Percentiles rank a stretch among this genome's conserved stretches.
Conservation (phyloP, 2,329 filamentous ascomycete species). For the Ophiosphaerella korrae region DNA sequence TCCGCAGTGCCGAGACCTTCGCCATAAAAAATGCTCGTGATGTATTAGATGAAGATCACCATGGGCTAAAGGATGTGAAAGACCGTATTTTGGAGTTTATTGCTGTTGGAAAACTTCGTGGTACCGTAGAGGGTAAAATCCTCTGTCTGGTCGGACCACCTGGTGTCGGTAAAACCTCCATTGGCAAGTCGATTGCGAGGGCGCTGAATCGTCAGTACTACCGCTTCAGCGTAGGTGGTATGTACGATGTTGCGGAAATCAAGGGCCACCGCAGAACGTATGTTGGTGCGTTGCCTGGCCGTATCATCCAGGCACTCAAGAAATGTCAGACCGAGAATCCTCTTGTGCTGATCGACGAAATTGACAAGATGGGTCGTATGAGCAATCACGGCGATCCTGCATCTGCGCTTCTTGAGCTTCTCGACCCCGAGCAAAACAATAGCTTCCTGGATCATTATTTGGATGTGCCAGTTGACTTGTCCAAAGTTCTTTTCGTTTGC, state of each 20-base stretch:
- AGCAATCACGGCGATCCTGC: conserved; percentile 91
- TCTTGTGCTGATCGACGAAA: conserved; percentile 92
- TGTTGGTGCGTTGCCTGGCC: conserved; percentile 90
- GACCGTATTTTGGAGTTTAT: conserved; percentile 98
- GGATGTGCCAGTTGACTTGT: conserved; percentile 95
- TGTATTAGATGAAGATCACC: conserved; percentile 94
- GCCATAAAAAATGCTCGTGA: conserved; percentile 87
- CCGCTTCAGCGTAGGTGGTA: conserved; percentile 93
- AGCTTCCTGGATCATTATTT: conserved; percentile 99
- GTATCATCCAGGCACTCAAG: conserved; percentile 97
- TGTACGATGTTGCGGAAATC: conserved; percentile 98
- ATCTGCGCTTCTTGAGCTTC: conserved; percentile 87
- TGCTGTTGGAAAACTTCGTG: conserved; percentile 93
- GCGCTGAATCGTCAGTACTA: conserved; percentile 97
- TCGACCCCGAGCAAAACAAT: conserved; percentile 96
- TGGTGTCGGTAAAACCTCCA: conserved; percentile 97
- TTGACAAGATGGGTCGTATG: conserved; percentile 96
- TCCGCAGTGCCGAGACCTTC: conserved; percentile 95
- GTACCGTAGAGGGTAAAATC: conserved; percentile 97
- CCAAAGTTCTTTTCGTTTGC: conserved; percentile 97
- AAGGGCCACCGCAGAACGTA: conserved; percentile 97
- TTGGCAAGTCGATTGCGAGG: conserved; percentile 95
- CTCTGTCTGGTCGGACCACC: conserved; percentile 96
- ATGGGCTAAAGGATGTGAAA: conserved; percentile 97
- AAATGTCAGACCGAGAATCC: conserved; percentile 99